Base-by-base conservation (phyloP, 1,284 basidiomycete species). In the Abortiporus biennis region DNA sequence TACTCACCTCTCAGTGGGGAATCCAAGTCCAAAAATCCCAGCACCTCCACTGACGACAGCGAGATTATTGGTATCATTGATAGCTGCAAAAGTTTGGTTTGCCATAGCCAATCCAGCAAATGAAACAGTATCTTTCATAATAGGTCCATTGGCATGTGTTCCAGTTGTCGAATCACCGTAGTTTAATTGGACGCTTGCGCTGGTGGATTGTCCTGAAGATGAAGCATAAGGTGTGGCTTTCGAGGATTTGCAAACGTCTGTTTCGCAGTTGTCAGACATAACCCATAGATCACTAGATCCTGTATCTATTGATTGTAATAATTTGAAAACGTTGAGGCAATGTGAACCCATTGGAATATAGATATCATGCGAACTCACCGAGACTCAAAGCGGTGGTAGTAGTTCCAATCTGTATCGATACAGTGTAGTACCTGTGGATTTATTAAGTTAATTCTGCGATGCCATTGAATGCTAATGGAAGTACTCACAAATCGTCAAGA, bases 11-110 rank as follows among this genome's bases (percentile, higher is more conserved):
- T 55, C 55, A 11, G 57, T 51, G 4, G 65, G 63, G 42, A 68
- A 68, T 4, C 65, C 64, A 6, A 68, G 54, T 12, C 66, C 66
- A 15, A 68, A 56, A n/a, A 68, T 66, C 8, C 66, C 65, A 16
- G 63, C 61, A 23, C 58, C 57, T 4, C 63, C 64, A 15, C 62
- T 56, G 29, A 52, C 47, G n/a, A 67, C 59, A 19, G 62, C 59
- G 2, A 57, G 54, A 46, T 61, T 66, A 43, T 65, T 54, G 1
- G 66, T 68, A 32, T 58, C 49, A 41, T 59, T 57, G 19, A 67
- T 52, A 8, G 64, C 63, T 4, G 56, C 64, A 24, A 67, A 61
- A 1, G 57, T 44, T 43, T 68, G 66, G 25, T 56, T 46, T 11
- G 43, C 41, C 45, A 68, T 50, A 3, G 61, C 55, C 16, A 69